Evolutionary conservation across 1,139 yeast species (phyloP), one percentile per base, ranked within the genome.

Genomic region (Zygosaccharomyces sapae): DNA sequence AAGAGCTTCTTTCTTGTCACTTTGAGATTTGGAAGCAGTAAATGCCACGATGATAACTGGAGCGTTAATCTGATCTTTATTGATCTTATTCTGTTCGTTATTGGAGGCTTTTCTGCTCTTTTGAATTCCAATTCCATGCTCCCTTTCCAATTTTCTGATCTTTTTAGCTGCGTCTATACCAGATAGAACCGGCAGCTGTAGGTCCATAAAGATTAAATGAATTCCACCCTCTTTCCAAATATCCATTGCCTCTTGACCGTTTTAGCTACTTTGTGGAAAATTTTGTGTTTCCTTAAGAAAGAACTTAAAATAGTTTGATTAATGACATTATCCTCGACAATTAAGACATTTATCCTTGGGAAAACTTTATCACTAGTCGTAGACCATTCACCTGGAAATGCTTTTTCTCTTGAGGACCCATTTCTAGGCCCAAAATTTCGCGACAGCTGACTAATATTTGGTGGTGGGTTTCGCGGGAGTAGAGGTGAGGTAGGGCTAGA

Each of bases 21-120:
- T 83, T n/a, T 85, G 80, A 18, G 94, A 78, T 16, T 94, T 86
- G 9, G 92, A 83, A 0, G 98, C 98, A 1, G 98, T 92, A 46
- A 92, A 71, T 0, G 98, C 98, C 30, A 92, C 98, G 48, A 92
- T 90, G 48, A 92, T 92, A 20, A 92, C 96, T 0, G 98, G 97
- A 0, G 95, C 85, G 13, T 45, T 30, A 20, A 48, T 29, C 16
- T 46, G 43, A 43, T 49, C 45, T 2, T 38, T 43, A 3, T 37
- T 24, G 24, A 42, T 33, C 51, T 56, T 13, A 51, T 50, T 38
- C 54, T 55, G 44, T 12, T 45, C 44, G 20, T n/a, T n/a, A 41
- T 38, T 25, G n/a, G 39, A 12, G 3, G 46, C 25, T 4, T 50
- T 33, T 25, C 42, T 36, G n/a, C 29, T 43, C 24, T 52, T 51